phyloP scores from a whole-genome alignment of 768 basidiomycete species.

The Pholiota conissans region DNA sequence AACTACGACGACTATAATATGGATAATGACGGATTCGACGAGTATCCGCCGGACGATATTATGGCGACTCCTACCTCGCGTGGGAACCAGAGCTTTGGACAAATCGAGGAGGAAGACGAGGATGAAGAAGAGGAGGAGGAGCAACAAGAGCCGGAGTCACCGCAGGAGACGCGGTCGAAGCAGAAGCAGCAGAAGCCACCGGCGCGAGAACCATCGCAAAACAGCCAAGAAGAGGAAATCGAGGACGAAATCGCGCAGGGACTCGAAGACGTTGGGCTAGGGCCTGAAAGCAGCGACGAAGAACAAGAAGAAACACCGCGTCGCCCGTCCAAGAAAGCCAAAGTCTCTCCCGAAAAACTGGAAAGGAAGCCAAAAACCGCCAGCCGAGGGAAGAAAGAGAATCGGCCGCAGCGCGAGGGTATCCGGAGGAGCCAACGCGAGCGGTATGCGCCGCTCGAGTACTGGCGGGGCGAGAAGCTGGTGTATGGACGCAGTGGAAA shows the following conservation, averaged over 20 bases:
- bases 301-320: slow-evolving; percentile 28
- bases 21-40: slow-evolving; percentile 25
- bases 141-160: slow-evolving; percentile 31
- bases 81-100: slow-evolving; percentile 43
- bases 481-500: slow-evolving; percentile 63
- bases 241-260: slow-evolving; percentile 46
- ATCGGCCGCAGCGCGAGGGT: slow-evolving; percentile 43
- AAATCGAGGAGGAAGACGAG: slow-evolving; percentile 44
- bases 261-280: slow-evolving; percentile 36
- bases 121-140: slow-evolving; percentile 32
- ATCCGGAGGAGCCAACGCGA: slow-evolving; percentile 72
- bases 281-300: slow-evolving; percentile 30
- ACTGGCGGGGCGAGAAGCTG: slow-evolving; percentile 91
- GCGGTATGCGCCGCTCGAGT: slow-evolving; percentile 76
- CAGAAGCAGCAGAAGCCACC: slow-evolving; percentile 33
- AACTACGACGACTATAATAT: slow-evolving; percentile 25
- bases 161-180: slow-evolving; percentile 32
- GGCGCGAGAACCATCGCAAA: slow-evolving; percentile 7
- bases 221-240: slow-evolving; percentile 31
- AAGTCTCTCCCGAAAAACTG: slow-evolving; percentile 17
- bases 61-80: slow-evolving; percentile 24
- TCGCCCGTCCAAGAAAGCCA: slow-evolving; percentile 38
- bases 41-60: slow-evolving; percentile 26
- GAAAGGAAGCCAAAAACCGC: slow-evolving; percentile 25
- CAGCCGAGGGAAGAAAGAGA: slow-evolving; percentile 39